Base-by-base conservation (phyloP, 495 filamentous ascomycete genomes). In the Recurvomyces mirabilis region DNA sequence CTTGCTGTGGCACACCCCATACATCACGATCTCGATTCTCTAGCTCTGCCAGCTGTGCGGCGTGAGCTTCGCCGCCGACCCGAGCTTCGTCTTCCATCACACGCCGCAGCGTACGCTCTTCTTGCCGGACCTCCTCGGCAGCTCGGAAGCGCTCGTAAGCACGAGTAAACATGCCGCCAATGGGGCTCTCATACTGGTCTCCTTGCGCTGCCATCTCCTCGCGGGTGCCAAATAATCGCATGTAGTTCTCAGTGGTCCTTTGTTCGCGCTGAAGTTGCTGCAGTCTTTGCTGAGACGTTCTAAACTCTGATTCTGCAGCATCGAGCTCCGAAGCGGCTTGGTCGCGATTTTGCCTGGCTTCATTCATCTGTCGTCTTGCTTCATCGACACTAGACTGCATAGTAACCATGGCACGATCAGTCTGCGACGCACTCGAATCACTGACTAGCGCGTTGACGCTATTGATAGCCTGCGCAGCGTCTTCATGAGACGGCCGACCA, bases 171-270 rank as follows among this genome's bases (percentile, higher is more conserved):
- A 68, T 60, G 25, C 53, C 39, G 25, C 59, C 46, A 15, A 68
- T 57, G 6, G 65, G 65, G 36, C 62, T 65, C 35, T 60, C 55
- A 40, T 67, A 67, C 22, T 60, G 53, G n/a, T 58, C 64, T 11
- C 53, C 56, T 29, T 63, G 48, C 4, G 54, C 49, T 12, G 52
- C 28, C 33, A 68, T 56, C 10, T 66, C 62, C 37, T 68, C 65
- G 11, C 64, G 40, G 4, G 54, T 64, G 12, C 65, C 65, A 39
- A 64, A 68, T 0, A 67, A 21, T 3, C 61, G 60, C 1, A 51
- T 46, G 29, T 59, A 51, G 33, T 60, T 55, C 30, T 66, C 58
- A 15, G 44, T 41, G 0, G 45, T 52, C 15, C 53, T 49, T 36
- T 55, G 52, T 32, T 59, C 56, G n/a, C 52, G 55, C 45, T 54